Percentiles rank a stretch among this genome's conserved stretches.
Evolutionary conservation across 805 yeast species (phyloP).

Genomic region (Lipomyces yamadae): DNA sequence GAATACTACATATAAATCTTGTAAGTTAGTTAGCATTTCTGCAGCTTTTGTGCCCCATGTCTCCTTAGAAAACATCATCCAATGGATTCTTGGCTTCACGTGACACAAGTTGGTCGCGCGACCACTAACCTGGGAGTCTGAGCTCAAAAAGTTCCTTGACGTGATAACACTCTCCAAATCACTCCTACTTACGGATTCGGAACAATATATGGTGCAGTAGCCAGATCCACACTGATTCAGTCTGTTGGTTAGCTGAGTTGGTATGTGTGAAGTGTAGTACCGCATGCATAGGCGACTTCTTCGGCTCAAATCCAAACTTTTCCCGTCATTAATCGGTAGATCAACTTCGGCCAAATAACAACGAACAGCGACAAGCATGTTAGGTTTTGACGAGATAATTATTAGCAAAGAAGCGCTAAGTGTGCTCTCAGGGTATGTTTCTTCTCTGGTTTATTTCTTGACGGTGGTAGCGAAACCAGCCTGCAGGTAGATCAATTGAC

Average conservation of each 20-base stretch:
- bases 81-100: no score
- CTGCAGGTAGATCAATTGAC: background rate
- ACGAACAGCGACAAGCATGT: slow-evolving; percentile 4
- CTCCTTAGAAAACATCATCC: no score
- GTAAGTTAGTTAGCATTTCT: no score
- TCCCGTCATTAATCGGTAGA: no score
- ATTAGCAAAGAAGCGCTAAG: slow-evolving; percentile 33
- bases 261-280: background rate
- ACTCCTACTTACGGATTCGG: background rate
- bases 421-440: slow-evolving; percentile 30
- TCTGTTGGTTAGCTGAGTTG: slow-evolving; percentile 5
- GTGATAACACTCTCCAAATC: background rate
- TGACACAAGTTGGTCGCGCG: background rate
- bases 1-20: no score
- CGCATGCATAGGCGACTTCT: no score
- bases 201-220: background rate
- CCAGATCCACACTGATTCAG: background rate
- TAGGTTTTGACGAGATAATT: background rate
- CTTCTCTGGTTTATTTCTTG: background rate
- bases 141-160: background rate
- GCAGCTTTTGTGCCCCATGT: no score
- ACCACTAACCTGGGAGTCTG: background rate
- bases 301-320: no score
- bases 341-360: background rate
- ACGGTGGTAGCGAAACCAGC: background rate